A percentile compares a stretch with the other conserved stretches of the same genome.
Evolutionary conservation across 352 stramenopile genomes (phyloP).

Genomic region (Albugo laibachii): DNA sequence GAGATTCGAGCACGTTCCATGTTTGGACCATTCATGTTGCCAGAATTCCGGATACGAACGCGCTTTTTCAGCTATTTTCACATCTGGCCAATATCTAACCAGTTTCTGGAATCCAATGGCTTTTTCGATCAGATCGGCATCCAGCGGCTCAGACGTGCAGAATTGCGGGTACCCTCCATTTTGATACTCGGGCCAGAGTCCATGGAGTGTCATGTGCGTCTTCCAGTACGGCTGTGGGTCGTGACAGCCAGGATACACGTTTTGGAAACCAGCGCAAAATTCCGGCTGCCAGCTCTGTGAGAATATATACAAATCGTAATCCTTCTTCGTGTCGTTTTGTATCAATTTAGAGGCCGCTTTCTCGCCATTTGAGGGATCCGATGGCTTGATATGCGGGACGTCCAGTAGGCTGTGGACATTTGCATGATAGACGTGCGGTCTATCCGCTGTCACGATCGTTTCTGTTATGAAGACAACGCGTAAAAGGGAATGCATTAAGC

Average conservation of each 20-base stretch:
- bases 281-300: constrained; percentile 79
- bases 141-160: constrained; percentile 53
- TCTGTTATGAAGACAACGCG: too few species aligned
- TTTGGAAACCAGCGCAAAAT: constrained; percentile 49
- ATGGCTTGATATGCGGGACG: too few species aligned
- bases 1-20: constrained; percentile 84
- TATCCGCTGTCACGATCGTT: too few species aligned
- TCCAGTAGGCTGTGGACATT: too few species aligned
- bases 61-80: constrained; percentile 32
- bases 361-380: too few species aligned
- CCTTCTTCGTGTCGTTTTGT: not conserved
- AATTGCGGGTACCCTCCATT: constrained; percentile 45
- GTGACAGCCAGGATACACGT: constrained; percentile 44
- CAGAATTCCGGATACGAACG: constrained; percentile 71
- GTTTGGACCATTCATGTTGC: constrained; percentile 86
- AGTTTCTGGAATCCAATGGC: constrained; percentile 51
- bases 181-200: constrained; percentile 70
- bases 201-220: constrained; percentile 77
- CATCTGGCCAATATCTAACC: constrained; percentile 71
- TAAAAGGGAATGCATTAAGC: too few species aligned
- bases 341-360: too few species aligned
- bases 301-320: constrained; percentile 80
- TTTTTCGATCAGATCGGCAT: constrained; percentile 29
- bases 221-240: constrained; percentile 48
- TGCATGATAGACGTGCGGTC: too few species aligned